These are phyloP conservation scores for Gaeumannomyces tritici DNA, from an alignment of 2,329 filamentous ascomycete genomes.

Conservation along the genomic window DNA sequence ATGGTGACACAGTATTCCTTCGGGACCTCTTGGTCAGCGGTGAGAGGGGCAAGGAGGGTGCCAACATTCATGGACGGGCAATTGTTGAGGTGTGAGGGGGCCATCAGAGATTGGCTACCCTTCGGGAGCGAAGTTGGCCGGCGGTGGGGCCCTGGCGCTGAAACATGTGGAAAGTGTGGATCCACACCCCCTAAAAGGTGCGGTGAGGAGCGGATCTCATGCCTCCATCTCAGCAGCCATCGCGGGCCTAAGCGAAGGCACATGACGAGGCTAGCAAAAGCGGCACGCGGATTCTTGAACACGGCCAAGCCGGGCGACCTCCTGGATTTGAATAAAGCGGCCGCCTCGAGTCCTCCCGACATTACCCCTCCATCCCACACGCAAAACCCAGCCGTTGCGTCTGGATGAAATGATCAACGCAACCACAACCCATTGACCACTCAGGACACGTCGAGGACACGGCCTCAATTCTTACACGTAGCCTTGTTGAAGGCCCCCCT, in stretches of 20 bases:
- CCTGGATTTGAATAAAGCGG: neutral
- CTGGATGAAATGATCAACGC: neutral
- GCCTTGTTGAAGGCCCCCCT: neutral
- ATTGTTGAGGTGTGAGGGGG: neutral
- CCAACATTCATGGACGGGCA: neutral
- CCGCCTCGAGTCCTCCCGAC: no score
- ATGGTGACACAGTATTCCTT: neutral
- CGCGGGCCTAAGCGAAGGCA: neutral
- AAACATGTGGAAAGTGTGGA: neutral
- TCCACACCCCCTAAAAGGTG: neutral
- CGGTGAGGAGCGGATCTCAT: neutral
- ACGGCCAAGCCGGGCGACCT: neutral
- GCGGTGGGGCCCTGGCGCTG: neutral
- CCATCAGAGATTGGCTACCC: constrained; percentile 4
- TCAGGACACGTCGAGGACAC: neutral
- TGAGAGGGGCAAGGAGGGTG: neutral
- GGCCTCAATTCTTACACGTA: neutral
- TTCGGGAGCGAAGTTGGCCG: constrained; percentile 1
- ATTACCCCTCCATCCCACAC: neutral
- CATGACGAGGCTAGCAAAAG: neutral
- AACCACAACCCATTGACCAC: neutral
- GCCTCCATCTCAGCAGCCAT: neutral
- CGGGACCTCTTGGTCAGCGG: no score
- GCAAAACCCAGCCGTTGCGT: neutral
- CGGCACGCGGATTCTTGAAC: neutral